phyloP scores from a whole-genome alignment of 1,284 basidiomycete species.

The Trichosporon sp. region DNA sequence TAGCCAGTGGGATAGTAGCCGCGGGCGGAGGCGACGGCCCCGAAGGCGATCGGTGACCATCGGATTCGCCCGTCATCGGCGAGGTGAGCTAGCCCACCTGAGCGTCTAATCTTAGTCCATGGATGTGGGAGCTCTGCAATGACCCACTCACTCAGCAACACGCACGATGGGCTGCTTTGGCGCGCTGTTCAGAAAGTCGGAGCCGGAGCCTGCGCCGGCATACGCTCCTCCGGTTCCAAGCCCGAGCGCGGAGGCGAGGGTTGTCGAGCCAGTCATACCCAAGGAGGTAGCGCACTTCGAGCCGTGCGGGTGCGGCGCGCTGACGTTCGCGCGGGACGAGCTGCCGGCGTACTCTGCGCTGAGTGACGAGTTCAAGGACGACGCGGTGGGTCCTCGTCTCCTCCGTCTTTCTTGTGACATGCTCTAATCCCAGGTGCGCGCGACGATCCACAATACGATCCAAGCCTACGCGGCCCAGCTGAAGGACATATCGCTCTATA shows the following conservation, averaged over 20 bases:
- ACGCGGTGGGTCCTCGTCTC: background rate
- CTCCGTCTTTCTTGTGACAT: background rate
- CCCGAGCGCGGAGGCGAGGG: background rate
- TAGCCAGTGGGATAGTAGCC: too few species aligned
- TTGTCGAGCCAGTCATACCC: background rate
- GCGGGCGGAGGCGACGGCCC: too few species aligned
- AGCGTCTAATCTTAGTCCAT: background rate
- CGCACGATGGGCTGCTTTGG: background rate
- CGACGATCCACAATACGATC: constrained; percentile 17
- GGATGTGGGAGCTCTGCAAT: too few species aligned
- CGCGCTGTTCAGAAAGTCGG: background rate
- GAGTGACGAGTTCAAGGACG: background rate
- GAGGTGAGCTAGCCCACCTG: background rate
- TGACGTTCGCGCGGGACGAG: background rate
- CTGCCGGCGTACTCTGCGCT: background rate
- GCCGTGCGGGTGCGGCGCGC: background rate
- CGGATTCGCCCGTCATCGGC: background rate
- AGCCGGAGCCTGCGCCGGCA: background rate
- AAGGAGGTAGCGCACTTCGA: background rate
- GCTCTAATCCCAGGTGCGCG: constrained; percentile 8
- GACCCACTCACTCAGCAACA: background rate
- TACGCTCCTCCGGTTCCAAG: background rate
- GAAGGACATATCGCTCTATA: constrained; percentile 40
- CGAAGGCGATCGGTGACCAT: too few species aligned
- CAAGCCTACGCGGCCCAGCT: constrained; percentile 22